Percentiles rank a stretch among this genome's conserved stretches.
phyloP scores from a whole-genome alignment of 1,284 basidiomycete genomes.

The Moesziomyces aphidis region DNA sequence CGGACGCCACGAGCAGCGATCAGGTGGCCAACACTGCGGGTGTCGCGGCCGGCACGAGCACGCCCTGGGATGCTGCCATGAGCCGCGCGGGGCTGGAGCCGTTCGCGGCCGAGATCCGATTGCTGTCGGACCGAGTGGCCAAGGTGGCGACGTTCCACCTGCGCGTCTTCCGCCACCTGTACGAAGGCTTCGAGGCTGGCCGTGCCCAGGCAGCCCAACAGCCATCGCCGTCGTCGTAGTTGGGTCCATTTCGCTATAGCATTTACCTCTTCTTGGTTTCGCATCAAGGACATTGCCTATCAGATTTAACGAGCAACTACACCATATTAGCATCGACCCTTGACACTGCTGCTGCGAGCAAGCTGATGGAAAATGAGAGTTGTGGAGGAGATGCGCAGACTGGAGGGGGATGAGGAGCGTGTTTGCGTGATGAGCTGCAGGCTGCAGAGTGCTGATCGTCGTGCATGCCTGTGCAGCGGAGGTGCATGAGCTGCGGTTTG shows the following conservation, averaged over 20 bases:
- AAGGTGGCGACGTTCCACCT: slow-evolving; percentile 59
- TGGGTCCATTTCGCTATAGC: background rate
- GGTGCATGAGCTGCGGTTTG: too few relatives aligned
- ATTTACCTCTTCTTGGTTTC: background rate
- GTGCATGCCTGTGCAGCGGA: too few relatives aligned
- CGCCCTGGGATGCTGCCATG: slow-evolving; percentile 35
- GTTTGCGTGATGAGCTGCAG: too few relatives aligned
- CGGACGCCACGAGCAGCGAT: background rate
- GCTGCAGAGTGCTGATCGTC: too few relatives aligned
- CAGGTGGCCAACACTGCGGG: background rate
- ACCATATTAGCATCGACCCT: too few relatives aligned
- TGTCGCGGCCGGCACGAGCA: background rate
- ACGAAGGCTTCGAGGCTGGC: slow-evolving; percentile 40
- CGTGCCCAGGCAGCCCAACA: slow-evolving; percentile 8
- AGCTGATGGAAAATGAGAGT: too few relatives aligned
- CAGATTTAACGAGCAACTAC: too few relatives aligned
- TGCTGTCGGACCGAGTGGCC: slow-evolving; percentile 53
- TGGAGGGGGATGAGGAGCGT: too few relatives aligned
- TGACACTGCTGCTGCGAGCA: too few relatives aligned
- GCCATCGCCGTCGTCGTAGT: background rate
- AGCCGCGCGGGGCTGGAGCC: slow-evolving; percentile 53
- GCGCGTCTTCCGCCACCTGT: slow-evolving; percentile 53
- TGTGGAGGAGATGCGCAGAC: too few relatives aligned
- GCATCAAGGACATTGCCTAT: too few relatives aligned
- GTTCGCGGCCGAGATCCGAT: slow-evolving; percentile 49